phyloP scores from a whole-genome alignment of 1,284 basidiomycete species.

The Ustilago vetiveriae region DNA sequence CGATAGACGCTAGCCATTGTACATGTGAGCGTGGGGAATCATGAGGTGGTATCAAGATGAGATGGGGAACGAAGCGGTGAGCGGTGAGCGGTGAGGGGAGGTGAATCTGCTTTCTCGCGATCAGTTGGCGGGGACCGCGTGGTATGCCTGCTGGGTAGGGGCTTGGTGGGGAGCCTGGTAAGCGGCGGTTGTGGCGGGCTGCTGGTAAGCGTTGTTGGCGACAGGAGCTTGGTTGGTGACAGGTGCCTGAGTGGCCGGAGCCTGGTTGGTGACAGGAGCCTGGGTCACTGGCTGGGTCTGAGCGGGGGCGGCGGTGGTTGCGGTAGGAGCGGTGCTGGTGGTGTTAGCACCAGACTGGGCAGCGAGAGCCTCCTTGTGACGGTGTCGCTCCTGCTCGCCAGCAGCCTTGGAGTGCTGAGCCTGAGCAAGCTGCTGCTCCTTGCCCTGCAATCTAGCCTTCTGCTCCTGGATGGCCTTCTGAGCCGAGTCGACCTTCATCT shows the following conservation, averaged over 20 bases:
- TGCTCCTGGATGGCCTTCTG: conserved; percentile 26
- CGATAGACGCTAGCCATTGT: background rate
- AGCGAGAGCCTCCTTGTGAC: conserved; percentile 24
- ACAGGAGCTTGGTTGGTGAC: too few relatives aligned
- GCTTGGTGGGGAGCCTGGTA: too few relatives aligned
- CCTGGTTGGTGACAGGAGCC: conserved; percentile 9
- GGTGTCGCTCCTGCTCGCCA: conserved; percentile 24
- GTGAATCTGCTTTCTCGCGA: too few relatives aligned
- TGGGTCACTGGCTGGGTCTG: background rate
- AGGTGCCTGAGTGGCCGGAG: background rate
- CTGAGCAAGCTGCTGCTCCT: conserved; percentile 27
- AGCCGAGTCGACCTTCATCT: conserved; percentile 37
- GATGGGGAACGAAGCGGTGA: background rate
- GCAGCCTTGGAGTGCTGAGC: conserved; percentile 32
- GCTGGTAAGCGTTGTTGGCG: too few relatives aligned
- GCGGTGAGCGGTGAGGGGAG: too few relatives aligned
- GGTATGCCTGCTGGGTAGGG: background rate
- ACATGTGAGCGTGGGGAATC: background rate
- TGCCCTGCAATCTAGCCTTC: conserved; percentile 11
- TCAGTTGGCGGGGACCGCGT: background rate
- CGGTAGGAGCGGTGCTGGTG: conserved; percentile 4
- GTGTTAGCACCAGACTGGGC: background rate
- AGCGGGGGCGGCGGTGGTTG: conserved; percentile 3
- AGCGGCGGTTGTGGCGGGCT: too few relatives aligned
- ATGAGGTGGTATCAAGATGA: conserved; percentile 4